Conservation (phyloP, 2,329 filamentous ascomycete genomes). For the Diaporthe humulicola region DNA sequence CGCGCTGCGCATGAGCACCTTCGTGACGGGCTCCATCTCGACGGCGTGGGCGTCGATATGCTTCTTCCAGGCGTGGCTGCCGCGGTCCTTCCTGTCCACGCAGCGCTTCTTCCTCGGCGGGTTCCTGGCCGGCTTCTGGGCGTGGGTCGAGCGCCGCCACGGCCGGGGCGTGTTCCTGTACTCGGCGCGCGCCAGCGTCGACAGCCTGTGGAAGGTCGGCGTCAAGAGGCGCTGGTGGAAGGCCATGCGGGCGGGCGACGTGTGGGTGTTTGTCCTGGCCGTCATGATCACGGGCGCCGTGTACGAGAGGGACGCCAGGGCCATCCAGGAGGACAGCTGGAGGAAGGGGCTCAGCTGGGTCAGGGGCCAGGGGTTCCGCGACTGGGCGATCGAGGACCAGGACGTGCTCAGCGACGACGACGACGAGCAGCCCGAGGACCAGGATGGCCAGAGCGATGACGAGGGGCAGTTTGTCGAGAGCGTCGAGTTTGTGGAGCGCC, state of each 20-base stretch:
- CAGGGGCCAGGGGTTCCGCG: slow-evolving; percentile 80
- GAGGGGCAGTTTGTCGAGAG: slow-evolving; percentile 15
- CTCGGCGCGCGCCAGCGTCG: slow-evolving; percentile 81
- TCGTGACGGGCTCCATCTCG: slow-evolving; percentile 86
- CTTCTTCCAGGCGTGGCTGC: slow-evolving; percentile 85
- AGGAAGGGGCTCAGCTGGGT: slow-evolving; percentile 82
- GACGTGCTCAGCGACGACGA: slow-evolving; percentile 49
- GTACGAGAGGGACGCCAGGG: slow-evolving; percentile 78
- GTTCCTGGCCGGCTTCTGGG: slow-evolving; percentile 87
- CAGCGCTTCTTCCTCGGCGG: slow-evolving; percentile 93
- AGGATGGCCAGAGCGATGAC: slow-evolving; percentile 49
- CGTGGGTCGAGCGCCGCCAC: slow-evolving; percentile 77
- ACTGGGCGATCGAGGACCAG: slow-evolving; percentile 68
- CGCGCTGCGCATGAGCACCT: slow-evolving; percentile 81
- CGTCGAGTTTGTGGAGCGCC: slow-evolving; percentile 12
- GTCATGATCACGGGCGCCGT: slow-evolving; percentile 83
- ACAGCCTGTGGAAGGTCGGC: slow-evolving; percentile 93
- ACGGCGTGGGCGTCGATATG: slow-evolving; percentile 92
- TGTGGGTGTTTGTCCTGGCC: slow-evolving; percentile 84
- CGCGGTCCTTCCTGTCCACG: slow-evolving; percentile 79
- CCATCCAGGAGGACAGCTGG: slow-evolving; percentile 75
- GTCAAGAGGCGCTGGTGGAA: slow-evolving; percentile 91
- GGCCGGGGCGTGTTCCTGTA: slow-evolving; percentile 82
- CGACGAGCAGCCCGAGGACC: slow-evolving; percentile 50
- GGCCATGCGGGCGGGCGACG: slow-evolving; percentile 84